Conservation (phyloP, 1,139 yeast species). For the Sugiyamaella grinbergsii region DNA sequence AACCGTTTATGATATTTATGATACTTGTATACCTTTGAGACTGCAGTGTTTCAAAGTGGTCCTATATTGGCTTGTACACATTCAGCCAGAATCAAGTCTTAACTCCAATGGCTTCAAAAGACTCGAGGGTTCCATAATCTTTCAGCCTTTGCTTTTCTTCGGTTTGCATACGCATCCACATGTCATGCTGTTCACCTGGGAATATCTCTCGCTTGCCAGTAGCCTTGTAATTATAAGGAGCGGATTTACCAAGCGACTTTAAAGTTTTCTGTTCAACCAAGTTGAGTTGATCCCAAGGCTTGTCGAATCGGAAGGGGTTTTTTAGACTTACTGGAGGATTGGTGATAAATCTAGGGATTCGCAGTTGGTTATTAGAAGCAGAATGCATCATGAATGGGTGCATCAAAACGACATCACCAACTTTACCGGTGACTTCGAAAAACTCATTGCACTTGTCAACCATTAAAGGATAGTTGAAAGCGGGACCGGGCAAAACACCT, state of each 20-base stretch:
- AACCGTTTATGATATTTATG: no score
- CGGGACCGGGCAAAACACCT: constrained; percentile 20
- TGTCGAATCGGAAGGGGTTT: constrained; percentile 21
- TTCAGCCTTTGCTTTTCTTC: constrained; percentile 22
- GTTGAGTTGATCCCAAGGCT: constrained; percentile 17
- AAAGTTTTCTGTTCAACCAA: constrained; percentile 23
- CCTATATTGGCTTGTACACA: not conserved
- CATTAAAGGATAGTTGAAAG: constrained; percentile 14
- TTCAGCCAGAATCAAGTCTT: constrained; percentile 1
- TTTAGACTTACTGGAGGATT: constrained; percentile 24
- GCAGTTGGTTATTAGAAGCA: constrained; percentile 19
- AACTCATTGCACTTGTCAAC: constrained; percentile 20
- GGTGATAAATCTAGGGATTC: constrained; percentile 24
- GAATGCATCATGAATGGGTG: constrained; percentile 26
- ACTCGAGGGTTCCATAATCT: constrained; percentile 21
- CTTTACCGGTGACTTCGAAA: constrained; percentile 22
- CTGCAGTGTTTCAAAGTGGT: no score
- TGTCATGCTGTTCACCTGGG: constrained; percentile 23
- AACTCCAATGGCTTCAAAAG: constrained; percentile 16
- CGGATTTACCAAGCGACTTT: constrained; percentile 16
- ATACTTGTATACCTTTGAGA: no score
- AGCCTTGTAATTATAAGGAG: constrained; percentile 16
- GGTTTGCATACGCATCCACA: constrained; percentile 22
- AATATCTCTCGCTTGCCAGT: constrained; percentile 20
- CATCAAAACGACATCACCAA: constrained; percentile 24